Evolutionary conservation across 305 asterid genomes (phyloP), one percentile per base, ranked within the genome.

Genomic region (Andrographis paniculata): DNA sequence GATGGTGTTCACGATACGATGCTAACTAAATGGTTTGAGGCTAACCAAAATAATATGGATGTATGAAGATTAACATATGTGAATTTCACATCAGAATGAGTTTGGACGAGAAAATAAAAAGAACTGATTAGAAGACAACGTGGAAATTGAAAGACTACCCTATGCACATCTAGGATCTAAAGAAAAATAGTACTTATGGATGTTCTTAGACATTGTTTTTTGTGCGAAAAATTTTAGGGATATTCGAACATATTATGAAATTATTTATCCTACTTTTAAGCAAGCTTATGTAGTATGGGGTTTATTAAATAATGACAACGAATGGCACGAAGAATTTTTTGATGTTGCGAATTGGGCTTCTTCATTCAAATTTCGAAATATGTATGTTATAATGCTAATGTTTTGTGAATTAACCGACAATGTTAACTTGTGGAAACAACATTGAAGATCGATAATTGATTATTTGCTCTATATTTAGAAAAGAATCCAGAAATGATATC

Each of bases 11-110:
- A 19, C n/a, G 45, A 37, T 17, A 51, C 47, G 10, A 51, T 51
- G 56, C 5, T 38, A 14, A 50, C 41, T 3, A 20, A 38, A 14
- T 56, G 50, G 52, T 50, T 63, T 45, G 49, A 49, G 5, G 38
- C 50, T 0, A 62, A 61, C 9, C 11, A 14, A 31, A 14, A 9
- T 20, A 11, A 48, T 36, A 9, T 3, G 0, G 13, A 20, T 4
- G 64, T 21, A 5, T 20, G 24, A 18, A 33, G 1, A 0, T 28
- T 39, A 12, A 61, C 47, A 5, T 53, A 45, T 18, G 23, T 18
- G 0, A 44, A 62, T 3, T 62, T 62, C 17, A 52, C 53, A 4
- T 27, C 47, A 0, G 2, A 11, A 11, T 63, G 23, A 42, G 39
- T 49, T 11, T 55, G 48, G 48, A 42, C n/a, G n/a, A 30, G 17